Percentiles rank a stretch among this genome's conserved stretches.
phyloP scores from a whole-genome alignment of 2,329 filamentous ascomycete genomes.

The Apiospora phragmitis region DNA sequence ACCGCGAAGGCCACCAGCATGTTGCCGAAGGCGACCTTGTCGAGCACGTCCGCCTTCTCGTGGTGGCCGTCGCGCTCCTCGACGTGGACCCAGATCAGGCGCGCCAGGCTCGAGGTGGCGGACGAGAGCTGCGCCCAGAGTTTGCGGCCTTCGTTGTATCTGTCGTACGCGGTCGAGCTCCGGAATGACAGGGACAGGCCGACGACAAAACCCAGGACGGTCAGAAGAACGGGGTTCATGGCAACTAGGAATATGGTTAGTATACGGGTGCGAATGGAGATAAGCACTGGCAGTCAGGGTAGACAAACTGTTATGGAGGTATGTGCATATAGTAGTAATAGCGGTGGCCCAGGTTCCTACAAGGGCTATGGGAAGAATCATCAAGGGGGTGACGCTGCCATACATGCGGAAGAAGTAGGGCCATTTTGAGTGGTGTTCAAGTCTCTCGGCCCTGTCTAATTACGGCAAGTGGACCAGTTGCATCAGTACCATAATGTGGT shows the following conservation, averaged over 20 bases:
- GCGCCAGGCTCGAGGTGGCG: conserved; percentile 67
- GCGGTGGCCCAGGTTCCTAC: conserved; percentile 66
- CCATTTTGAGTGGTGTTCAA: conserved; percentile 70
- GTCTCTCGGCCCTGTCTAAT: conserved; percentile 18
- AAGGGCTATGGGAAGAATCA: conserved; percentile 68
- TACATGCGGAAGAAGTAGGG: conserved; percentile 76
- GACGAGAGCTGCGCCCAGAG: conserved; percentile 62
- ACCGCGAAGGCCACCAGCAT: conserved; percentile 76
- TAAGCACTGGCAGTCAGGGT: conserved; percentile 67
- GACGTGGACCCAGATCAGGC: conserved; percentile 81
- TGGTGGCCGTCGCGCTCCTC: conserved; percentile 54
- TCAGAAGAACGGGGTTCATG: conserved; percentile 70
- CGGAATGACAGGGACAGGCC: conserved; percentile 77
- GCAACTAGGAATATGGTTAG: conserved; percentile 41
- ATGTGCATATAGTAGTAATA: conserved; percentile 62
- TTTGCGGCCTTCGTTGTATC: conserved; percentile 61
- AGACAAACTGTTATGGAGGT: conserved; percentile 75
- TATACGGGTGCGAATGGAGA: conserved; percentile 71
- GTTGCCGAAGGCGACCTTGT: conserved; percentile 59
- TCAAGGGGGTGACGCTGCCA: conserved; percentile 70
- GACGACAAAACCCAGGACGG: conserved; percentile 83
- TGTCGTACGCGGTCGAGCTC: conserved; percentile 76
- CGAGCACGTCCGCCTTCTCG: conserved; percentile 67
- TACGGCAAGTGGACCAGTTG: background rate
- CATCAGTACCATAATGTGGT: accelerated